These are phyloP conservation scores for Marasmius sp. DNA, from an alignment of 1,284 basidiomycete genomes.

Conservation along the genomic window DNA sequence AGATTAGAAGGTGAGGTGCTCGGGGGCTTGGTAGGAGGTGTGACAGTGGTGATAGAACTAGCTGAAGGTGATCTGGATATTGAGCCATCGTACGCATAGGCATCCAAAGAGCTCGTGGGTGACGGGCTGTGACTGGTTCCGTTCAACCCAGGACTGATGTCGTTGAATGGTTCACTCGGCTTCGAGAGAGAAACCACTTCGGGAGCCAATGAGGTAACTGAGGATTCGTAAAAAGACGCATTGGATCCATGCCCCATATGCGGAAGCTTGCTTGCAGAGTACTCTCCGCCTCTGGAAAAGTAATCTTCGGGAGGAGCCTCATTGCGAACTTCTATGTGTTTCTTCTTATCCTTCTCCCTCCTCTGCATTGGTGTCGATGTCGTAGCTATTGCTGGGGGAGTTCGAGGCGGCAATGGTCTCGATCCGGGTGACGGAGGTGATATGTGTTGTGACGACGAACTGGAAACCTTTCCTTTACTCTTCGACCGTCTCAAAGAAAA, in stretches of 20 bases:
- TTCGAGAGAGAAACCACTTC: background rate
- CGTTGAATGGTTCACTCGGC: no score
- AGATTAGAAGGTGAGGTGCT: background rate
- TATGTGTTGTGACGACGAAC: background rate
- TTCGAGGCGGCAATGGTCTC: background rate
- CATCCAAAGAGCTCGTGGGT: no score
- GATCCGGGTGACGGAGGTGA: background rate
- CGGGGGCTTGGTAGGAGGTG: background rate
- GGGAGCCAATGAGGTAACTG: background rate
- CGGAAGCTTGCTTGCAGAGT: conserved; percentile 4
- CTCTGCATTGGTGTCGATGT: background rate
- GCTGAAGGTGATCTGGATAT: background rate
- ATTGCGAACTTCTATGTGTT: no score
- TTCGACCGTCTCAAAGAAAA: background rate
- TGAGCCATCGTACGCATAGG: no score
- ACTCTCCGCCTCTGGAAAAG: conserved; percentile 11
- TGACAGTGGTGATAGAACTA: background rate
- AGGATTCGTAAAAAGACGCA: background rate
- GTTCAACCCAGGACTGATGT: no score
- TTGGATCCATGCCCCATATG: background rate
- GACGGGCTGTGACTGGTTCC: no score
- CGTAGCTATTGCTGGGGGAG: conserved; percentile 13
- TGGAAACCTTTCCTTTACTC: background rate
- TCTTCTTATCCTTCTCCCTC: background rate
- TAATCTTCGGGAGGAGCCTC: conserved; percentile 7